Evolutionary conservation across 2,329 filamentous ascomycete species (phyloP), one percentile per base, ranked within the genome.

Genomic region (Diplodia seriata): DNA sequence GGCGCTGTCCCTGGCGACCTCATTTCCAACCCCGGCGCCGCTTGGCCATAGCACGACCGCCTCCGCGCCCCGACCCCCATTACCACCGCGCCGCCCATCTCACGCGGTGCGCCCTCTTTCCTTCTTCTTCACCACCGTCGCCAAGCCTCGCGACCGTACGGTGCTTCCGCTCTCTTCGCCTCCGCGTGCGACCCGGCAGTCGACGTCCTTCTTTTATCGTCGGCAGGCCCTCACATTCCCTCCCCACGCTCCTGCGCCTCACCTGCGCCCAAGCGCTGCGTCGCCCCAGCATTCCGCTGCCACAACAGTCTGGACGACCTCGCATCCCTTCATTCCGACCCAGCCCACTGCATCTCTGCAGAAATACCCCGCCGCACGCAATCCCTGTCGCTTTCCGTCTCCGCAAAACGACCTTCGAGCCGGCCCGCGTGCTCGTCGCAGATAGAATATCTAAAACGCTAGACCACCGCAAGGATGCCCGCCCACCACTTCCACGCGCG

Each of bases 141-240:
- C 62, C 62, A 65, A 65, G 62, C 31, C 62, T 55, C 62, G 62
- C 62, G 62, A 65, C 50, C 50, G 38, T 36, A 54, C 31, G 64
- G 40, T 66, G 64, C 53, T 29, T 54, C 53, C 57, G 47, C 33
- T 69, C 65, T 43, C 33, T 49, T 67, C 64, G 64, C 64, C 55
- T 38, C 4, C 43, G 43, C 64, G 40, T 33, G 66, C 68, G 61
- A 68, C 56, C 68, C 40, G 68, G 70, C 62, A 67, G 71, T 71
- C 68, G 70, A 69, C 70, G 70, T 68, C 71, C 68, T 71, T 72
- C 71, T 49, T 72, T 72, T 71, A 71, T 68, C 68, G 68, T 67
- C 70, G 50, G 55, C 63, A 26, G 53, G 57, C 49, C 65, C 66
- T 59, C 68, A 53, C 66, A 57, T 69, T 63, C 57, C 11, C 43